Conservation (phyloP, 177 flowering plant genomes). For the Vitis hybrid region DNA sequence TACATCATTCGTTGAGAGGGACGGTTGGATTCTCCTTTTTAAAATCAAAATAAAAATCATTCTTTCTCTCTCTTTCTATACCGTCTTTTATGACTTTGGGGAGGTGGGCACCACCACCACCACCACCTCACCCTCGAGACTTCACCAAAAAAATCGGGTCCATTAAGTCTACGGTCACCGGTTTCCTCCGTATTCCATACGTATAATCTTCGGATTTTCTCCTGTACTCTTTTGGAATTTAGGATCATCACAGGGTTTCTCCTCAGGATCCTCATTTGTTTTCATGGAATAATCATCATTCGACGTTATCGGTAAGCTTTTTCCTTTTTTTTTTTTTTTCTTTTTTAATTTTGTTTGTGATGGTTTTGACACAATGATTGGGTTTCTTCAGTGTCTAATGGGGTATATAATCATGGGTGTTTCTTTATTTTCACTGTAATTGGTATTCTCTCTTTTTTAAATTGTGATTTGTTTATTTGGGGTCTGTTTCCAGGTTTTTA, state of each 20-base stretch:
- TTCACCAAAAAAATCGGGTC: slow-evolving; percentile 19
- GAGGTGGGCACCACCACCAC: slow-evolving; percentile 13
- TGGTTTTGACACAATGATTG: slow-evolving; percentile 16
- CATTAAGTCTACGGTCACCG: slow-evolving; percentile 17
- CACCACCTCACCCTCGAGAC: not conserved
- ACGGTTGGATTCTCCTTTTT: slow-evolving; percentile 11
- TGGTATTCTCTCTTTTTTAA: not conserved
- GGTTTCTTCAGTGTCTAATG: slow-evolving; percentile 12
- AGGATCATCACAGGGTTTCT: not conserved
- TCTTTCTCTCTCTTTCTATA: not conserved
- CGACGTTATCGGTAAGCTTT: too few relatives aligned
- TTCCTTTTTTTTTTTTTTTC: not conserved
- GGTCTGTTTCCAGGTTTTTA: slow-evolving; percentile 26
- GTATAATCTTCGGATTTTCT: not conserved
- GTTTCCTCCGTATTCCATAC: slow-evolving; percentile 11
- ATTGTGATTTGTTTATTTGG: slow-evolving; percentile 10
- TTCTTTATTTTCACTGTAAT: slow-evolving; percentile 26
- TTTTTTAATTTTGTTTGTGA: not conserved
- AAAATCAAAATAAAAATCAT: not conserved
- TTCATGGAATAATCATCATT: not conserved
- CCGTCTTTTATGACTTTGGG: slow-evolving; percentile 17
- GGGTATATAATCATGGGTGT: slow-evolving; percentile 27
- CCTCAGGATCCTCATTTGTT: not conserved
- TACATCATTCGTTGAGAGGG: slow-evolving; percentile 16
- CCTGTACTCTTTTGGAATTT: not conserved